These are phyloP conservation scores for Caloboletus firmus DNA, from an alignment of 1,284 basidiomycete genomes.

Conservation along the genomic window DNA sequence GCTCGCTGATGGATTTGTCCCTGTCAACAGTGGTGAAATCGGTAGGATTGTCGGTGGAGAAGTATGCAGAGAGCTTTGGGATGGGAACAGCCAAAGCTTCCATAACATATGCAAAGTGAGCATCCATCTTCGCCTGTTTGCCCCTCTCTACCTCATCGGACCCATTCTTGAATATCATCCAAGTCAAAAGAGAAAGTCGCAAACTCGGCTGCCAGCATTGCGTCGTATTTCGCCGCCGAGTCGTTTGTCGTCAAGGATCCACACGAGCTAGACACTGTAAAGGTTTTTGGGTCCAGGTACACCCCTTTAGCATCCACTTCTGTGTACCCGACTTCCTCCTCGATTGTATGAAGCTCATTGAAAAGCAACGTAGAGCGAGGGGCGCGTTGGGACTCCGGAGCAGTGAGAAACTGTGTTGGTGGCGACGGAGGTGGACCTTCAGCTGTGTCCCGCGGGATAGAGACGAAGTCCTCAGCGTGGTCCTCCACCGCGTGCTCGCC, in stretches of 20 bases:
- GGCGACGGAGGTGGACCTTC: not conserved
- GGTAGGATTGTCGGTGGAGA: not conserved
- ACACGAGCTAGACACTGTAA: not conserved
- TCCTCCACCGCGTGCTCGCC: not conserved
- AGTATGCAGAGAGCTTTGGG: conserved; percentile 10
- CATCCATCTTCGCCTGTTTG: conserved; percentile 17
- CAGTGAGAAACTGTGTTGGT: not conserved
- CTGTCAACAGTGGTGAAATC: not conserved
- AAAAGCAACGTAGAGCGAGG: not conserved
- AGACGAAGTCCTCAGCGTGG: conserved; percentile 4
- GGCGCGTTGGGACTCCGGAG: not conserved
- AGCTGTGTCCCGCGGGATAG: not conserved
- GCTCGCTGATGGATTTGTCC: not conserved
- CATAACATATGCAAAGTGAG: conserved; percentile 14
- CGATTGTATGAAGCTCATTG: conserved; percentile 2
- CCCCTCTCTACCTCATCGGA: conserved; percentile 16
- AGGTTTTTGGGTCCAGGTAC: not conserved
- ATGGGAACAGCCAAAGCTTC: conserved; percentile 12
- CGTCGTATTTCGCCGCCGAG: conserved; percentile 11
- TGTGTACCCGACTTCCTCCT: not conserved
- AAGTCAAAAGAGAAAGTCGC: conserved; percentile 9
- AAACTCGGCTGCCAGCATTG: conserved; percentile 13
- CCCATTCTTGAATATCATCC: conserved; percentile 16
- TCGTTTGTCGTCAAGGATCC: conserved; percentile 4
- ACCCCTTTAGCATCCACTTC: not conserved